Percentiles rank a stretch among this genome's conserved stretches.
Conservation (phyloP, 495 filamentous ascomycete genomes). For the Tuber aestivum region DNA sequence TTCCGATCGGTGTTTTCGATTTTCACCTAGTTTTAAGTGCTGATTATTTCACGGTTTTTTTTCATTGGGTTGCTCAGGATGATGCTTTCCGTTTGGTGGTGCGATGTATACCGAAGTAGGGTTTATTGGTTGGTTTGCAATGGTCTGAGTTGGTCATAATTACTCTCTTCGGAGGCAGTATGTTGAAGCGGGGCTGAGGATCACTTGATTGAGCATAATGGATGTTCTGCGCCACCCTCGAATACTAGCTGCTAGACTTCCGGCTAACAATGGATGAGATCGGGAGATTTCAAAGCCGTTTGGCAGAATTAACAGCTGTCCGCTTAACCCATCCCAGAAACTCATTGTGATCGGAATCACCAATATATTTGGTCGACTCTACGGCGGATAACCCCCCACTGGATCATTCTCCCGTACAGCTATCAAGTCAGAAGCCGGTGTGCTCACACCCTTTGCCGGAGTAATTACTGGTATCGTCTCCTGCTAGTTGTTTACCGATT, state of each 20-base stretch:
- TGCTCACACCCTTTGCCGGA: constrained; percentile 86
- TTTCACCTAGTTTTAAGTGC: too few relatives aligned
- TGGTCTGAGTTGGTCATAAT: too few relatives aligned
- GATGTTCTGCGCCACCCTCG: not conserved
- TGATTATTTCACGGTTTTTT: too few relatives aligned
- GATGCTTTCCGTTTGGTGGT: too few relatives aligned
- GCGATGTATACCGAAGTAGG: too few relatives aligned
- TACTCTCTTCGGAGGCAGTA: too few relatives aligned
- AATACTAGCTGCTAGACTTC: not conserved
- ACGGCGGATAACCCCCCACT: constrained; percentile 89
- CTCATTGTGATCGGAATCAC: constrained; percentile 90
- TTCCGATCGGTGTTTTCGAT: too few relatives aligned
- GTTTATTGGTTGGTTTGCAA: too few relatives aligned
- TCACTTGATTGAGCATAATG: constrained; percentile 89
- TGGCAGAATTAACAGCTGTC: constrained; percentile 93
- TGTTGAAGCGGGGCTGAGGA: too few relatives aligned
- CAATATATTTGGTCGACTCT: constrained; percentile 87
- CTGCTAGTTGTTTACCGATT: constrained; percentile 92
- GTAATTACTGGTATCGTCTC: constrained; percentile 80
- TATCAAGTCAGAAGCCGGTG: constrained; percentile 96
- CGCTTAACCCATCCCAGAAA: constrained; percentile 95
- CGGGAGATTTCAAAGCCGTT: constrained; percentile 89
- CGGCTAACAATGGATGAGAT: not conserved
- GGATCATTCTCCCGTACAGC: constrained; percentile 96
- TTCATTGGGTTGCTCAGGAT: too few relatives aligned